Percentiles rank a stretch among this genome's conserved stretches.
These are phyloP conservation scores for Lactarius evosmus DNA, from an alignment of 768 basidiomycete genomes.

Conservation along the genomic window DNA sequence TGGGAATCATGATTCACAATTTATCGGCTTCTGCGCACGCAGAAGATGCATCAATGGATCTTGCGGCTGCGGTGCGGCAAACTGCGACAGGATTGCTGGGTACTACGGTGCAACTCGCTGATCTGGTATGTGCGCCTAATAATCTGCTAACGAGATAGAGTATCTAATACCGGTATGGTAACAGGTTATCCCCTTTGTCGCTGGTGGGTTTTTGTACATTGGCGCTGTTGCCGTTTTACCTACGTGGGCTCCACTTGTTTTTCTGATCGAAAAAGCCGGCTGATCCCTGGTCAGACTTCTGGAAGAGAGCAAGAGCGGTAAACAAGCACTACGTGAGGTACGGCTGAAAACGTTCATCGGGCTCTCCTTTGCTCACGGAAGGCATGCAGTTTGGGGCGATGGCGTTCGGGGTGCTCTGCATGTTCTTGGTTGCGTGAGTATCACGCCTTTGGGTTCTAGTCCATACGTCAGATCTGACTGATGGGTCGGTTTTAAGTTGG, in stretches of 20 bases:
- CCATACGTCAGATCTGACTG: conserved; percentile 13
- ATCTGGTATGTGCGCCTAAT: conserved; percentile 59
- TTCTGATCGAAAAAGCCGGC: conserved; percentile 18
- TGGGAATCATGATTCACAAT: conserved; percentile 83
- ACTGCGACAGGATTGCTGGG: conserved; percentile 76
- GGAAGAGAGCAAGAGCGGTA: conserved; percentile 82
- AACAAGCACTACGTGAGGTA: conserved; percentile 90
- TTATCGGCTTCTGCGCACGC: conserved; percentile 51
- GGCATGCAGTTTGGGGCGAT: conserved; percentile 78
- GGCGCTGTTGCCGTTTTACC: conserved; percentile 90
- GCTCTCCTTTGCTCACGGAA: conserved; percentile 18
- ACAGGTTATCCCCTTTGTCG: conserved; percentile 86
- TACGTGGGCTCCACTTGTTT: conserved; percentile 54
- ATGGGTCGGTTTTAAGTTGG: conserved; percentile 49
- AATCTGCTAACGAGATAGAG: conserved; percentile 18
- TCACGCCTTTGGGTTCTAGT: conserved; percentile 17
- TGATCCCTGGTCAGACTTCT: conserved; percentile 52
- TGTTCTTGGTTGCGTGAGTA: conserved; percentile 89
- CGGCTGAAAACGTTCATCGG: conserved; percentile 29
- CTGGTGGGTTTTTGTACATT: conserved; percentile 91
- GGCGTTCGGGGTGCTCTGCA: conserved; percentile 86
- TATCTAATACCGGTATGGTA: conserved; percentile 23
- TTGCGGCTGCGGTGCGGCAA: conserved; percentile 75
- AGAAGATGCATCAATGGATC: conserved; percentile 47
- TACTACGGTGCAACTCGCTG: conserved; percentile 73